Evolutionary conservation across 2,329 filamentous ascomycete species (phyloP), one percentile per base, ranked within the genome.

Genomic region (Aspergillus sp.): DNA sequence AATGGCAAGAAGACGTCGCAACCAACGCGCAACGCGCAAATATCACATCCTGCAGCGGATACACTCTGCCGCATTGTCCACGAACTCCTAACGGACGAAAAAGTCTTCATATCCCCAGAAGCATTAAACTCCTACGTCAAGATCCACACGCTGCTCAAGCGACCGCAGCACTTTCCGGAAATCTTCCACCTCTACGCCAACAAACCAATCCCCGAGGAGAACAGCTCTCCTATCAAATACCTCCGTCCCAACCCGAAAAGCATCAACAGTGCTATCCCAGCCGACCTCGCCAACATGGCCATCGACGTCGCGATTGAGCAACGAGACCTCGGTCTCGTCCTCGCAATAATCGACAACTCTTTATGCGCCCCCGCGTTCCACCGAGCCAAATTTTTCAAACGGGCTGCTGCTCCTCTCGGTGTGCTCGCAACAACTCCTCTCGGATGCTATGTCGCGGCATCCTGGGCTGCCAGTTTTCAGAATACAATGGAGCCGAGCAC

Each of bases 141-240:
- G 38, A 85, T 91, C 44, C 91, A 96, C 72, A 81, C 87, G 26
- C 81, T 87, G 11, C 83, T 98, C 43, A 84, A 86, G 60, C 86
- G 83, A 56, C 87, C 91, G 3, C 85, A 90, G 62, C 87, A 89
- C 44, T 84, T 98, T 61, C 91, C 93, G 6, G 84, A 88, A 58
- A 85, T 92, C 42, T 89, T 99, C 68, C 79, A 87, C 55, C 81
- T 97, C 53, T 98, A 93, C 72, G 90, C 91, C 48, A 85, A 85
- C 65, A 99, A 98, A 74, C 89, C 90, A 9, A 79, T 86, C 61
- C 89, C 92, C 2, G 76, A 82, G 50, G 79, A 85, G 66, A 80
- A 81, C 50, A 81, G 83, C 17, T 83, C 82, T 15, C 82, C 83
- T 8, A 78, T 90, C 52, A 76, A 77, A 61, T 91, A 87, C 68